phyloP scores from a whole-genome alignment of 2,329 filamentous ascomycete genomes.

The Venturia asperata region DNA sequence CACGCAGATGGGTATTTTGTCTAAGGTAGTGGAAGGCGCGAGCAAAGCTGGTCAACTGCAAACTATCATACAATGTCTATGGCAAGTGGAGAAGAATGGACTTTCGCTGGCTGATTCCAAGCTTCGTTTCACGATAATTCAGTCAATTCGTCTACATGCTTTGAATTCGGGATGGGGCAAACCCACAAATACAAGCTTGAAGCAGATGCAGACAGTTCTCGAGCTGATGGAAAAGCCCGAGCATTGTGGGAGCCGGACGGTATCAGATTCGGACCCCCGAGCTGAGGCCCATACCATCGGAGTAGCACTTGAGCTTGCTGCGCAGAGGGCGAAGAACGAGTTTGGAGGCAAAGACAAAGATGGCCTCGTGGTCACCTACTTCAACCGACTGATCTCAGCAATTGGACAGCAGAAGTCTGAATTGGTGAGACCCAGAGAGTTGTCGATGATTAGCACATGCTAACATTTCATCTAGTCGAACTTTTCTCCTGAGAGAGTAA shows the following conservation, averaged over 20 bases:
- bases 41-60: constrained; percentile 26
- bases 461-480: background rate
- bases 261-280: constrained; percentile 15
- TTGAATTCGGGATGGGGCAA: background rate
- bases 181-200: background rate
- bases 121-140: constrained; percentile 2
- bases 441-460: background rate
- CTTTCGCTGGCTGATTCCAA: constrained; percentile 28
- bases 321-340: constrained; percentile 2
- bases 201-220: constrained; percentile 5
- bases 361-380: constrained; percentile 12
- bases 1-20: constrained; percentile 24
- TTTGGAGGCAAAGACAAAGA: constrained; percentile 15
- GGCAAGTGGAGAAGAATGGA: constrained; percentile 29
- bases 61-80: constrained; percentile 29
- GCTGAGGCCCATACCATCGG: constrained; percentile 10
- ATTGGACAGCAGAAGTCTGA: constrained; percentile 6
- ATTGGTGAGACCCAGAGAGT: background rate
- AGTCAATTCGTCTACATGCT: background rate
- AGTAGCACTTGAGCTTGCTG: constrained; percentile 17
- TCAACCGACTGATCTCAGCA: constrained; percentile 1
- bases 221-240: constrained; percentile 16
- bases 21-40: constrained; percentile 31
- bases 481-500: background rate
- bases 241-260: constrained; percentile 14